These are phyloP conservation scores for Xylariaceae sp. DNA, from an alignment of 2,329 filamentous ascomycete species.

Conservation along the genomic window DNA sequence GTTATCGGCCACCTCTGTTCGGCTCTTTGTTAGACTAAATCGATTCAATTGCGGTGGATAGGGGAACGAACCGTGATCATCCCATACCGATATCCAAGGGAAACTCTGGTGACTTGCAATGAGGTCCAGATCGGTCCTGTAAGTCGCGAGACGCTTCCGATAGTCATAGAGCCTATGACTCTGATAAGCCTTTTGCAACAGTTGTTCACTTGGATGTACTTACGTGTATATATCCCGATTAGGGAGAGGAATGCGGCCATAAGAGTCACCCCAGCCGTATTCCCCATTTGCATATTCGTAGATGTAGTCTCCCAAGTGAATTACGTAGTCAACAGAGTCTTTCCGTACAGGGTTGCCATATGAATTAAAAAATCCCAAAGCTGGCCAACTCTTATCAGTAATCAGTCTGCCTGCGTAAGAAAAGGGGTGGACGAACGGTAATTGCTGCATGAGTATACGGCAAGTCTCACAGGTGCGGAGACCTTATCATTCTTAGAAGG, in stretches of 20 bases:
- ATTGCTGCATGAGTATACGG: constrained; percentile 76
- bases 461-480: constrained; percentile 62
- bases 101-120: constrained; percentile 61
- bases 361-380: constrained; percentile 65
- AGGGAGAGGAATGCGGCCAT: constrained; percentile 60
- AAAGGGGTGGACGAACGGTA: constrained; percentile 54
- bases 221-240: constrained; percentile 55
- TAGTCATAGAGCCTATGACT: constrained; percentile 60
- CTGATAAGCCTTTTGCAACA: constrained; percentile 31
- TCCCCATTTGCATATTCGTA: constrained; percentile 48
- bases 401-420: neutral
- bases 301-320: constrained; percentile 64
- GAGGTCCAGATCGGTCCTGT: constrained; percentile 68
- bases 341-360: constrained; percentile 66
- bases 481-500: constrained; percentile 64
- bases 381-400: constrained; percentile 35
- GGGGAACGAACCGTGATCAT: constrained; percentile 57
- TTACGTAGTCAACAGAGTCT: constrained; percentile 64
- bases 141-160: constrained; percentile 62
- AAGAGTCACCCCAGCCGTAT: constrained; percentile 58
- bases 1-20: constrained; percentile 66
- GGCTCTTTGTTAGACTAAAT: neutral
- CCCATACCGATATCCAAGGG: constrained; percentile 70
- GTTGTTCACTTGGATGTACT: constrained; percentile 41
- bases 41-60: too few species aligned